These are phyloP conservation scores for Sphagnum contortum DNA, from an alignment of 225 moss, liverwort and hornwort species.

Conservation along the genomic window DNA sequence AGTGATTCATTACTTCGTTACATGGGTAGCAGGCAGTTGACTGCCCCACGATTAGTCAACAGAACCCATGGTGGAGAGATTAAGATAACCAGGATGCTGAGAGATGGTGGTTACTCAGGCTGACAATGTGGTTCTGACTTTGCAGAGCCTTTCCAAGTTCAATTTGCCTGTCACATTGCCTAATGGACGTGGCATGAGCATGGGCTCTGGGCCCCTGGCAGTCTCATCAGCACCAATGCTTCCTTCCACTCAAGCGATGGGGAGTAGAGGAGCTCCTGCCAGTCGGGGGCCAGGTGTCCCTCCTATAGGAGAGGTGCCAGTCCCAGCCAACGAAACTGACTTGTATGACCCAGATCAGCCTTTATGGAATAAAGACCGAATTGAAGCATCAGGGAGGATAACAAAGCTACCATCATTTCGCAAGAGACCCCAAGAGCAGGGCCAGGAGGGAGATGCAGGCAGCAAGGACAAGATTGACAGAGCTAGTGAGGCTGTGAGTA, in stretches of 20 bases:
- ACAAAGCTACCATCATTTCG: constrained; percentile 66
- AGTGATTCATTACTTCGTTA: too few species aligned
- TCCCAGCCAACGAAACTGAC: constrained; percentile 52
- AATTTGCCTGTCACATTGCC: constrained; percentile 83
- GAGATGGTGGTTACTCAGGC: too few species aligned
- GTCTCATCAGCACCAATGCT: constrained; percentile 43
- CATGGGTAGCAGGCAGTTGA: too few species aligned
- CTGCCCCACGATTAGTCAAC: too few species aligned
- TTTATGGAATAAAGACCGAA: constrained; percentile 87
- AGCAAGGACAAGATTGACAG: constrained; percentile 43
- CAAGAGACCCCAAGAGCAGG: constrained; percentile 44
- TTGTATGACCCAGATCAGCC: constrained; percentile 98
- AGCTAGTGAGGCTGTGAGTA: constrained; percentile 40
- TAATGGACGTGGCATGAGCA: constrained; percentile 75
- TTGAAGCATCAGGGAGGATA: constrained; percentile 69
- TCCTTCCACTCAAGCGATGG: constrained; percentile 41
- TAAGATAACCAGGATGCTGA: too few species aligned
- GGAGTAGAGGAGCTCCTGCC: constrained; percentile 52
- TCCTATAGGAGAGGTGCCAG: constrained; percentile 49
- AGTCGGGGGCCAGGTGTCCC: constrained; percentile 72
- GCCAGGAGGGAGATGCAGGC: constrained; percentile 42
- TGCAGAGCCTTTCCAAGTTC: constrained; percentile 96
- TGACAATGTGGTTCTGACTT: not conserved
- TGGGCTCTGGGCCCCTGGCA: constrained; percentile 60
- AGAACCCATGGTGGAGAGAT: not conserved